Base-by-base conservation (phyloP, 1,284 basidiomycete genomes). In the Papiliotrema laurentii region DNA sequence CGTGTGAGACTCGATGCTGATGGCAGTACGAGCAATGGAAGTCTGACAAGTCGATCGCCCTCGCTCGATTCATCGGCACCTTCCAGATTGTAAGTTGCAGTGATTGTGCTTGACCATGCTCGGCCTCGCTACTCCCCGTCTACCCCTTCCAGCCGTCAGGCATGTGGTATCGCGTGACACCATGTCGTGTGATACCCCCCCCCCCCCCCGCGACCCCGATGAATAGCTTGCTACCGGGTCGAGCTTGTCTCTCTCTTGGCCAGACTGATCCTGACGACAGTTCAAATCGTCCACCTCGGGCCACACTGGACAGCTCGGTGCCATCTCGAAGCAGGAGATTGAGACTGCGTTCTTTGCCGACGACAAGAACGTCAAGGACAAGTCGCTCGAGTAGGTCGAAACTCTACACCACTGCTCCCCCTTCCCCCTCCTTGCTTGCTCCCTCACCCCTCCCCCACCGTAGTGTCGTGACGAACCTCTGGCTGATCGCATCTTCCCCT, bases 331-430 rank as follows among this genome's bases (percentile, higher is more conserved):
- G 46, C 66, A 68, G 55, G 69, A 72, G 49, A 49, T 63, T 16
- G 68, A 72, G 61, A 69, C 59, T 38, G 61, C 52, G 37, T 70
- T 72, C 59, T 70, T 72, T 50, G 60, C 61, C 33, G 67, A 69
- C 50, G 62, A 64, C 43, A 69, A 68, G 59, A 61, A 66, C 49
- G 56, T 66, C 54, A 68, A 68, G 58, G 66, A 68, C 57, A 72
- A 72, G 63, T 63, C 61, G 33, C 49, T 61, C 38, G 69, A 72
- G 69, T 71, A 59, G 57, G 69, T 69, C 6, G n/a, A 21, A 30
- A 14, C 22, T 21, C 25, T 34, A 11, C 4, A 25, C 14, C 26
- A 19, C 11, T 16, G 13, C 35, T 46, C 33, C 31, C 7, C 21
- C 7, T 41, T 25, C 22, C n/a, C 33, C 37, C 36, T 33, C 25